Evolutionary conservation across 441 rosid genomes (phyloP).

Genomic region (Monsonia emarginata): DNA sequence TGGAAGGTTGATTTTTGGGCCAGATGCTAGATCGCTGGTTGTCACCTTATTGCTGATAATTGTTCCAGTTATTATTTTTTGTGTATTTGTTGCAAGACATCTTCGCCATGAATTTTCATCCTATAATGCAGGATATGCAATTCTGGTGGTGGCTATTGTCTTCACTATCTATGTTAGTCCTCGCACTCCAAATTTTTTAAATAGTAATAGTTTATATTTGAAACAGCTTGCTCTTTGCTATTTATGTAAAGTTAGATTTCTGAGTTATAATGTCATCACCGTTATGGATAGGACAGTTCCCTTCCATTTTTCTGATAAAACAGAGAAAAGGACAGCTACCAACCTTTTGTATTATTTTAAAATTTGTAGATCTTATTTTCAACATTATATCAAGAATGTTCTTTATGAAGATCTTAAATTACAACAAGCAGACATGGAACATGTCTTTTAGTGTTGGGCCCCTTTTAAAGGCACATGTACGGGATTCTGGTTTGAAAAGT

Average conservation of each 20-base stretch:
- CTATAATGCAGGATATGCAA: slow-evolving; percentile 54
- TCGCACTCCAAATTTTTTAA: slow-evolving; percentile 5
- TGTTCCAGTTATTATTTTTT: slow-evolving; percentile 62
- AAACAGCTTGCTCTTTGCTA: slow-evolving; percentile 10
- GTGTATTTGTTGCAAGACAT: slow-evolving; percentile 76
- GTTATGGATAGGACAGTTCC: not conserved
- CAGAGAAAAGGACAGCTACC: not conserved
- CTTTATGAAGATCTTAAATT: not conserved
- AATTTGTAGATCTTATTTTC: not conserved
- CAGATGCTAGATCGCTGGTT: slow-evolving; percentile 78
- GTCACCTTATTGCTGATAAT: slow-evolving; percentile 67
- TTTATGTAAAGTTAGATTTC: not conserved
- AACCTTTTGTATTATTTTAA: not conserved
- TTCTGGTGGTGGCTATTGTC: slow-evolving; percentile 57
- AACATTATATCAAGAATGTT: not conserved
- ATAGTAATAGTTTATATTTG: slow-evolving; percentile 4
- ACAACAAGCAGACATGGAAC: not conserved
- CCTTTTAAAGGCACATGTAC: not conserved
- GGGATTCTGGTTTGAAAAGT: not conserved
- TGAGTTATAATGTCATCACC: not conserved
- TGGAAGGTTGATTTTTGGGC: slow-evolving; percentile 95
- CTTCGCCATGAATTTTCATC: slow-evolving; percentile 70
- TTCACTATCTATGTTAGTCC: slow-evolving; percentile 64
- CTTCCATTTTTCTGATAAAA: not conserved
- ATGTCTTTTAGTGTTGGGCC: not conserved